phyloP scores from a whole-genome alignment of 495 filamentous ascomycete genomes.

The Niebla homalea region DNA sequence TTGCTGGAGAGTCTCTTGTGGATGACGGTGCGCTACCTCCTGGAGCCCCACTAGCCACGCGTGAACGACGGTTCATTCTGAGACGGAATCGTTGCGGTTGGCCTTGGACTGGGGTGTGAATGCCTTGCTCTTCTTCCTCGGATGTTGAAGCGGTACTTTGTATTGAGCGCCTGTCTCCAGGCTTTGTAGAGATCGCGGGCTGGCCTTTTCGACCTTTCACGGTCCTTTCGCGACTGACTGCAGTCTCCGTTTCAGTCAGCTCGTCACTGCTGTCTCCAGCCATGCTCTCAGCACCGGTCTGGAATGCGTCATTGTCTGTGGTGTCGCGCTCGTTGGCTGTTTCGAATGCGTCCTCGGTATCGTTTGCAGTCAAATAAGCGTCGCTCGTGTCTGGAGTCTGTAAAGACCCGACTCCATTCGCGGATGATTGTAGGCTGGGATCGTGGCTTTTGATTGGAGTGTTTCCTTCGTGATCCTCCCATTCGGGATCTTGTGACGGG shows the following conservation, averaged over 20 bases:
- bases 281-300: constrained; percentile 74
- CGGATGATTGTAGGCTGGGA: constrained; percentile 20
- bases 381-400: constrained; percentile 36
- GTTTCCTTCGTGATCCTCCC: constrained; percentile 66
- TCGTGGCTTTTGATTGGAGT: constrained; percentile 24
- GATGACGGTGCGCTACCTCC: constrained; percentile 38
- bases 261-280: constrained; percentile 68
- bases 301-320: constrained; percentile 85
- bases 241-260: constrained; percentile 76
- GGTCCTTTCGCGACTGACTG: constrained; percentile 26
- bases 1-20: constrained; percentile 43
- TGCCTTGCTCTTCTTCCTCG: constrained; percentile 50
- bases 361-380: constrained; percentile 74
- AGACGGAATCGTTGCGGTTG: constrained; percentile 57
- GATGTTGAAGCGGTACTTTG: constrained; percentile 85
- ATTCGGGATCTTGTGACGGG: constrained; percentile 48
- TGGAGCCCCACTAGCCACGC: constrained; percentile 52
- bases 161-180: constrained; percentile 52
- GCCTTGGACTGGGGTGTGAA: constrained; percentile 48
- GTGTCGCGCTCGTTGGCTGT: constrained; percentile 63
- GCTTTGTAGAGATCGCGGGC: constrained; percentile 31
- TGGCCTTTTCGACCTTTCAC: constrained; percentile 23
- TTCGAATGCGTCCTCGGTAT: constrained; percentile 76
- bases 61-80: constrained; percentile 53
- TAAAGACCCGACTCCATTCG: constrained; percentile 7